Evolutionary conservation across 257 asterid genomes (phyloP).

Genomic region (Eustoma russellianum): DNA sequence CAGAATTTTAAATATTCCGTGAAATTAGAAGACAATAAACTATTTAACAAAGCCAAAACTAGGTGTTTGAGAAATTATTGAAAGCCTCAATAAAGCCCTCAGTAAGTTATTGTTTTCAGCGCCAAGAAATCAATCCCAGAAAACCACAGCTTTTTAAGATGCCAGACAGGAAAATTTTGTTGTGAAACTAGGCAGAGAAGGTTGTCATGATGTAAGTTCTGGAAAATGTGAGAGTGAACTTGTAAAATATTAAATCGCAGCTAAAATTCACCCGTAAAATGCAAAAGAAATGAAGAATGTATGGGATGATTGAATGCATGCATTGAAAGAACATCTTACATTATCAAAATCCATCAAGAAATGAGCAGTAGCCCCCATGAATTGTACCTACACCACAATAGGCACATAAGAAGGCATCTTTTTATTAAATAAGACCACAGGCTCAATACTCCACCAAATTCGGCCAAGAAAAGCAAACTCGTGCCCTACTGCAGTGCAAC

Average conservation of each 20-base stretch:
- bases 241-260: background rate
- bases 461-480: background rate
- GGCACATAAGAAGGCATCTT: background rate
- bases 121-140: too few species aligned
- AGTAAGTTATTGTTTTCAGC: too few species aligned
- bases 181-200: background rate
- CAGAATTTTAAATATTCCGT: conserved; percentile 1
- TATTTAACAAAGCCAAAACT: too few species aligned
- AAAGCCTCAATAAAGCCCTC: too few species aligned
- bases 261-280: background rate
- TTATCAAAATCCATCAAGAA: conserved; percentile 45
- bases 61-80: too few species aligned
- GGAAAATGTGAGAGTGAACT: background rate
- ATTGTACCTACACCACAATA: conserved; percentile 23
- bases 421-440: background rate
- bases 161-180: background rate
- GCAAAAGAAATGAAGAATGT: background rate
- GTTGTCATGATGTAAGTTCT: background rate
- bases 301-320: background rate
- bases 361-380: conserved; percentile 45
- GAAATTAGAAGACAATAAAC: background rate
- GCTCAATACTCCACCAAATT: background rate
- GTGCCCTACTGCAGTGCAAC: too few species aligned
- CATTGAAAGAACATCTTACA: conserved; percentile 19
- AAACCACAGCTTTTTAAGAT: background rate